These are phyloP conservation scores for Teunomyces atbi DNA, from an alignment of 805 yeast species.

Conservation along the genomic window DNA sequence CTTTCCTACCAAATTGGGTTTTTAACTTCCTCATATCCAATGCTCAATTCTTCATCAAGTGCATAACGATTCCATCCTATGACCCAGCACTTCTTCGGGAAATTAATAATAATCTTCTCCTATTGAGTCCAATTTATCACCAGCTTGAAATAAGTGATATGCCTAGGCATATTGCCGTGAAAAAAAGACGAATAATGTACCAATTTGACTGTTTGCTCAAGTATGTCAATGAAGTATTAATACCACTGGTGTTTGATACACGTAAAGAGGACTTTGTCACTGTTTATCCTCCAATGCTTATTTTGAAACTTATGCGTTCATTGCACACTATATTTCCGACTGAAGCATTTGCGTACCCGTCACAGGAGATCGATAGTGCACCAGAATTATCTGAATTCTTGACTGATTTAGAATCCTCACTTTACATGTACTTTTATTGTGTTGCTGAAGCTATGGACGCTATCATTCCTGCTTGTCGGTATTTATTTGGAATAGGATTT, in stretches of 20 bases:
- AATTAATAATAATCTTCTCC: conserved; percentile 2
- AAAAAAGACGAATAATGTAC: conserved; percentile 2
- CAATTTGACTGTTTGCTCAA: conserved; percentile 15
- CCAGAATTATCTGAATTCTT: conserved; percentile 11
- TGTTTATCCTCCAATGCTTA: conserved; percentile 17
- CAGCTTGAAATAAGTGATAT: not conserved
- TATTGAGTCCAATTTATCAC: not conserved
- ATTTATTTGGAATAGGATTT: conserved; percentile 21
- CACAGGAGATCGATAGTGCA: not conserved
- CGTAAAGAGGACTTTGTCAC: conserved; percentile 16
- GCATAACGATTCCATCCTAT: conserved; percentile 14
- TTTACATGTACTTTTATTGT: conserved; percentile 21
- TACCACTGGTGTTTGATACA: conserved; percentile 14
- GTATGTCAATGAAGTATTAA: conserved; percentile 15
- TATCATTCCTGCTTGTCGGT: conserved; percentile 20
- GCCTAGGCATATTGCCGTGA: not conserved
- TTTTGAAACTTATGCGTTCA: conserved; percentile 16
- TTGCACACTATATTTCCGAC: conserved; percentile 23
- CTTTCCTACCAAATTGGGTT: conserved; percentile 1
- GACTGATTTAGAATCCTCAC: conserved; percentile 16
- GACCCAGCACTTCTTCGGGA: conserved; percentile 8
- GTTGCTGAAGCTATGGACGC: conserved; percentile 22
- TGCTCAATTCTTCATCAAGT: conserved; percentile 14
- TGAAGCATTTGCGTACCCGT: conserved; percentile 11
- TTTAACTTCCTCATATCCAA: conserved; percentile 4